phyloP scores from a whole-genome alignment of 108 stramenopile species.

The Nannochloropsis granulata region DNA sequence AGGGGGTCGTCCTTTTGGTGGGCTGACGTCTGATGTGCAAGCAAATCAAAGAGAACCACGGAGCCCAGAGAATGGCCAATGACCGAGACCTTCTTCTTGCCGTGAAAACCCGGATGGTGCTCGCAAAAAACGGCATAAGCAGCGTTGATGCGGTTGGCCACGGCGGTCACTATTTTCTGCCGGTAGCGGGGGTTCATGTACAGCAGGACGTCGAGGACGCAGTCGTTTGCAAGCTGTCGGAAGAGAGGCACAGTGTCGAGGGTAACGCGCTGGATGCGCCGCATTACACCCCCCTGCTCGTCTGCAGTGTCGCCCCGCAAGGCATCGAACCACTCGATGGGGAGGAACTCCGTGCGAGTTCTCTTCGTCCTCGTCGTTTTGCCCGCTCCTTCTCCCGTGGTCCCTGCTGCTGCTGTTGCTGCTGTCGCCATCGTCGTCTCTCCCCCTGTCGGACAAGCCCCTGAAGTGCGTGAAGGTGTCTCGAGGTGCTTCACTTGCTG shows the following conservation, averaged over 20 bases:
- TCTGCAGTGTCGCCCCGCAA: constrained; percentile 38
- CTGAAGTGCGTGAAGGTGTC: constrained; percentile 32
- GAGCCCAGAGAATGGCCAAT: constrained; percentile 67
- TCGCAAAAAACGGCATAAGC: constrained; percentile 29
- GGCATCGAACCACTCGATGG: constrained; percentile 63
- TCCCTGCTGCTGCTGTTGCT: not conserved
- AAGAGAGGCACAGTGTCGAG: constrained; percentile 55
- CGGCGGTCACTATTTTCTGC: constrained; percentile 35
- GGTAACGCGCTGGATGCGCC: constrained; percentile 40
- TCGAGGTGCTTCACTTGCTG: not conserved
- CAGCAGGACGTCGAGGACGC: constrained; percentile 26
- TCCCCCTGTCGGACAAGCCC: constrained; percentile 42
- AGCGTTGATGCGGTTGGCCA: constrained; percentile 44
- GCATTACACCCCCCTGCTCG: constrained; percentile 23
- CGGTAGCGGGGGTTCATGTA: constrained; percentile 65
- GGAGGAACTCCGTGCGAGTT: constrained; percentile 59
- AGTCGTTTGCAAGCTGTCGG: constrained; percentile 63
- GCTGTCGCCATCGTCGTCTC: constrained; percentile 43
- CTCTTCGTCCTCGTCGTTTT: not conserved
- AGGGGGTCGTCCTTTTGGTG: not conserved
- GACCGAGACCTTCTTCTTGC: constrained; percentile 39
- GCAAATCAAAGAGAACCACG: constrained; percentile 69
- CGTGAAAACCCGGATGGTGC: constrained; percentile 51
- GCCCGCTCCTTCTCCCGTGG: not conserved
- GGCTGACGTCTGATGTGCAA: constrained; percentile 30